Base-by-base conservation (phyloP, 2,329 filamentous ascomycete genomes). In the Diplodia corticola region DNA sequence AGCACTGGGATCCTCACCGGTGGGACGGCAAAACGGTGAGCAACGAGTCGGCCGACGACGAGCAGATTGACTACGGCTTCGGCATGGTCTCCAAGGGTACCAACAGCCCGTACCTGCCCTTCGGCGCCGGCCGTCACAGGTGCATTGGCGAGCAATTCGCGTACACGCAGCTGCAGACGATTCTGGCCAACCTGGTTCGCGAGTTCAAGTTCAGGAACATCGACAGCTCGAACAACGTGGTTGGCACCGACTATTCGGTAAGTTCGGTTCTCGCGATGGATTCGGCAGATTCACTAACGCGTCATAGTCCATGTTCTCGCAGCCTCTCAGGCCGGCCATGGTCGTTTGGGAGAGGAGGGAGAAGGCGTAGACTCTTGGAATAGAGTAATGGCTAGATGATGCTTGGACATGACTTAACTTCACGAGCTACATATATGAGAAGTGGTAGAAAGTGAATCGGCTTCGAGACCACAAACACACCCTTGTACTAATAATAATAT, bases 141-240 rank as follows among this genome's bases (percentile, higher is more conserved):
- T 98, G 94, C 80, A 97, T 98, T 75, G 94, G 94, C 70, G 94
- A 98, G 84, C 92, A 97, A 75, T 98, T 97, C 78, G 94, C 94
- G 71, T 96, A 96, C 76, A 85, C 96, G 67, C 94, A 98, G 81
- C 83, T 98, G 69, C 90, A 93, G 76, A 93, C 92, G 51, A 96
- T 98, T 70, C 82, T 89, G 13, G 92, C 89, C 60, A 88, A 88
- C 67, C 81, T 93, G 70, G 90, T 96, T 48, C 86, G 92, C 59
- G 77, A 88, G 63, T 91, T 97, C 82, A 94, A 92, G 81, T 87
- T 97, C 77, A 84, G 85, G 74, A 96, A 92, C 72, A 77, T 88
- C 2, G 88, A 91, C 71, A 90, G 91, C n/a, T 86, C 85, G 76
- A 81, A 87, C 74, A 85, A 84, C 37, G 84, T 95, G 44, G 85